A percentile compares a stretch with the other conserved stretches of the same genome.
Evolutionary conservation across 73 alveolate genomes (phyloP).

Genomic region (Paramecium tetraurelia): DNA sequence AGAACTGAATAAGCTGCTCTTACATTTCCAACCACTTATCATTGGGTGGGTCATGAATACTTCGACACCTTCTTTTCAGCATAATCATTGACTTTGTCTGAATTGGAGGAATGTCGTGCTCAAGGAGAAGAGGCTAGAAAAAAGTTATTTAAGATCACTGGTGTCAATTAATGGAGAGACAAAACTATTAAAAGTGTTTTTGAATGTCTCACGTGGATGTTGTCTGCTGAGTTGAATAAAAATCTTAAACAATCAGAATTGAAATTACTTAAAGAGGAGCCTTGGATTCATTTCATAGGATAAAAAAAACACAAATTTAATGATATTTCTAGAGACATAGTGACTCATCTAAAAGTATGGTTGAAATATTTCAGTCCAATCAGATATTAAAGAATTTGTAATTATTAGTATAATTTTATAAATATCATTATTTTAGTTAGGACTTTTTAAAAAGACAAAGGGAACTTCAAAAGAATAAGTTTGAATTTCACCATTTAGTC

Average conservation of each 20-base stretch:
- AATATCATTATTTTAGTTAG: neutral
- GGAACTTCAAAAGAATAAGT: neutral
- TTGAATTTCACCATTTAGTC: neutral
- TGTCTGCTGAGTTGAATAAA: neutral
- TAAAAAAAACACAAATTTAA: neutral
- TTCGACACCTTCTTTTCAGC: neutral
- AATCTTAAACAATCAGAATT: neutral
- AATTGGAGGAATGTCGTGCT: neutral
- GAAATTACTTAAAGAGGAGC: neutral
- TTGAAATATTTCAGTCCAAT: neutral
- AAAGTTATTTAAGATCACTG: neutral
- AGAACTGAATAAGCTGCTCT: neutral
- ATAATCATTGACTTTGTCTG: neutral
- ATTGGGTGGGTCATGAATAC: neutral
- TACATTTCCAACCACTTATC: neutral
- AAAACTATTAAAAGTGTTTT: neutral
- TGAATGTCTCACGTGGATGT: neutral
- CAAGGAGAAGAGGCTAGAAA: slow-evolving; percentile 18
- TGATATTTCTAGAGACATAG: neutral
- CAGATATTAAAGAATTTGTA: neutral
- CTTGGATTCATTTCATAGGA: neutral
- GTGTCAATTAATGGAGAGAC: neutral
- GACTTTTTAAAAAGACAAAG: neutral
- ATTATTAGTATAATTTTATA: neutral
- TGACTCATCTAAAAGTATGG: neutral